These are phyloP conservation scores for Senna siamea DNA, from an alignment of 306 rosid species.

Conservation along the genomic window DNA sequence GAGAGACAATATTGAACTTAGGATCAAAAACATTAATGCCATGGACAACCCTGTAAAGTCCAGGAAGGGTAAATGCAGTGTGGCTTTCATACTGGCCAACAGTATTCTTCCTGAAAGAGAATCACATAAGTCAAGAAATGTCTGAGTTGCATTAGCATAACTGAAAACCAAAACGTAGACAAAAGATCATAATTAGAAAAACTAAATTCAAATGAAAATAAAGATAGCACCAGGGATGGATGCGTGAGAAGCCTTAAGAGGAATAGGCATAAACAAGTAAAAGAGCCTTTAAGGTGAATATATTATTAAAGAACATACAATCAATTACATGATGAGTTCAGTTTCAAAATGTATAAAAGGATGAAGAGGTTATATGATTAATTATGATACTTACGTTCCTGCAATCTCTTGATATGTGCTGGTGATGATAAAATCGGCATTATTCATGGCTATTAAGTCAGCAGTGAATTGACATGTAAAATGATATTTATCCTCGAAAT, in stretches of 20 bases:
- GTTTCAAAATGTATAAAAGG: conserved; percentile 19
- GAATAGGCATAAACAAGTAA: background rate
- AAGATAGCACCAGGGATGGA: background rate
- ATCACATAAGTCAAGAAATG: conserved; percentile 10
- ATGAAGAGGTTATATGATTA: background rate
- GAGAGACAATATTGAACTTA: conserved; percentile 85
- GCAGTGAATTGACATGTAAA: conserved; percentile 96
- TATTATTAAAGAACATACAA: conserved; percentile 14
- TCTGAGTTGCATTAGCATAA: conserved; percentile 7
- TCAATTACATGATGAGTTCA: background rate
- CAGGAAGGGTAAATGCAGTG: conserved; percentile 65
- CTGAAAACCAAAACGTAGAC: background rate
- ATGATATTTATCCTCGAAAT: conserved; percentile 83
- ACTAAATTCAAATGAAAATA: background rate
- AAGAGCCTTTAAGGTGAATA: conserved; percentile 14
- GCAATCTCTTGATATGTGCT: conserved; percentile 99
- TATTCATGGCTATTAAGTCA: conserved; percentile 88
- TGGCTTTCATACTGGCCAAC: conserved; percentile 96
- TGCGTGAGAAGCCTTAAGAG: conserved; percentile 4
- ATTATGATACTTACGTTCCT: conserved; percentile 70
- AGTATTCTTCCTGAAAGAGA: conserved; percentile 59
- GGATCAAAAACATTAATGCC: conserved; percentile 76
- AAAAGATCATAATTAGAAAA: background rate
- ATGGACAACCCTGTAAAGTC: conserved; percentile 67
- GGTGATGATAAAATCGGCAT: conserved; percentile 95